Percentiles rank a stretch among this genome's conserved stretches.
Evolutionary conservation across 2,329 filamentous ascomycete genomes (phyloP).

Genomic region (Fusarium sp.): DNA sequence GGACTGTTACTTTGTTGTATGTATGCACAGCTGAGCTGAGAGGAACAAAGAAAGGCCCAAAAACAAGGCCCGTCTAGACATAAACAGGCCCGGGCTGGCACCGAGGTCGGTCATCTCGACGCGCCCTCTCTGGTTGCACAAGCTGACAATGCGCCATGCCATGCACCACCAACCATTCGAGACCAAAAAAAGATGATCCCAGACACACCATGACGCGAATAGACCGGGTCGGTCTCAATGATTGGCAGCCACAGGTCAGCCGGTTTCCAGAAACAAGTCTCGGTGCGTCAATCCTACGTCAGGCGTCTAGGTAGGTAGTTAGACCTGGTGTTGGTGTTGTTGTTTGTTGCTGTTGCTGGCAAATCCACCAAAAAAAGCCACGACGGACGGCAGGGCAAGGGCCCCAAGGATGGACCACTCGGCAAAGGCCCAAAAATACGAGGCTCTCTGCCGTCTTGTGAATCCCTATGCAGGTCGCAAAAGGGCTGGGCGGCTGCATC

Average conservation of each 20-base stretch:
- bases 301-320: neutral
- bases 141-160: conserved; percentile 9
- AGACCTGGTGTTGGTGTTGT: neutral
- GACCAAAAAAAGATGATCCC: conserved; percentile 28
- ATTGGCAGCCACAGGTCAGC: conserved; percentile 29
- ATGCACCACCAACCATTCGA: neutral
- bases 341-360: neutral
- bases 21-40: neutral
- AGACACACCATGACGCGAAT: conserved; percentile 16
- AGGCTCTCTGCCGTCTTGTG: conserved; percentile 21
- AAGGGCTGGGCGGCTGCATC: neutral
- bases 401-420: neutral
- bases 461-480: conserved; percentile 2
- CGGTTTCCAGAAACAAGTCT: conserved; percentile 36
- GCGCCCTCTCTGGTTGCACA: neutral
- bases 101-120: conserved; percentile 1
- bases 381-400: neutral
- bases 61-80: neutral
- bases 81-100: neutral
- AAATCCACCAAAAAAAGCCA: conserved; percentile 8
- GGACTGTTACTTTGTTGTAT: neutral
- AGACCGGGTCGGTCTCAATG: conserved; percentile 9
- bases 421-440: conserved; percentile 30
- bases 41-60: neutral
- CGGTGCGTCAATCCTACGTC: conserved; percentile 37